Evolutionary conservation across 495 filamentous ascomycete genomes (phyloP).

Genomic region (Friedmanniomyces simplex): DNA sequence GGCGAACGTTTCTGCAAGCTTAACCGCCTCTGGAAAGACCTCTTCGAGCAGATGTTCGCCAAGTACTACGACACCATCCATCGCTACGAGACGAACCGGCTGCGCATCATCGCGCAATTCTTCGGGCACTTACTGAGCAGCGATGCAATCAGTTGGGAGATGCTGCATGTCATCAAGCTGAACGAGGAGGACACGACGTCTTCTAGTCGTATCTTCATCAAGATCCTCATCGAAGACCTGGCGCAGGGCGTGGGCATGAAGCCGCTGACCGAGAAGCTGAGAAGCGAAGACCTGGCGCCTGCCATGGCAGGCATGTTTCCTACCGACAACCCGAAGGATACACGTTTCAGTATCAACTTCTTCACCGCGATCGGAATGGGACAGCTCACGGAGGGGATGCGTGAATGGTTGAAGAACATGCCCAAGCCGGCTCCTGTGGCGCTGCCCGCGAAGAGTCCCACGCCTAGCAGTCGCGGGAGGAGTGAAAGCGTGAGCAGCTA

Average conservation of each 20-base stretch:
- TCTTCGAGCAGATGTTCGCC: slow-evolving; percentile 78
- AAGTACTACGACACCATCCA: slow-evolving; percentile 98
- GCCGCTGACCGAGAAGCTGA: slow-evolving; percentile 62
- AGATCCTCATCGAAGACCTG: slow-evolving; percentile 91
- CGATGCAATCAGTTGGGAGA: slow-evolving; percentile 88
- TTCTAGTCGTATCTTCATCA: slow-evolving; percentile 92
- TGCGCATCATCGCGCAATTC: slow-evolving; percentile 90
- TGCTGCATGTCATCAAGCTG: slow-evolving; percentile 69
- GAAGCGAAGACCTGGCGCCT: slow-evolving; percentile 65
- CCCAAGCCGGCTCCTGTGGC: slow-evolving; percentile 66
- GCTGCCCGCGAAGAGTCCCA: slow-evolving; percentile 41
- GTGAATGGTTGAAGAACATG: slow-evolving; percentile 74
- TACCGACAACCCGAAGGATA: slow-evolving; percentile 73
- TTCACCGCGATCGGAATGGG: slow-evolving; percentile 97
- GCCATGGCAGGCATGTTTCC: slow-evolving; percentile 86
- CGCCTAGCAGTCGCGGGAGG: slow-evolving; percentile 3
- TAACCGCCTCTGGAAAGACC: slow-evolving; percentile 85
- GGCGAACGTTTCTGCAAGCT: slow-evolving; percentile 92
- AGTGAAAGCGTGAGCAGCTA: slow-evolving; percentile 39
- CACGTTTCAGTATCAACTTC: slow-evolving; percentile 97
- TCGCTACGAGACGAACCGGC: slow-evolving; percentile 84
- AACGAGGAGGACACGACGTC: slow-evolving; percentile 97
- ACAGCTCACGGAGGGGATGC: slow-evolving; percentile 87
- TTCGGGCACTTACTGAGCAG: slow-evolving; percentile 83
- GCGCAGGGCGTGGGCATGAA: slow-evolving; percentile 75